phyloP scores from a whole-genome alignment of 2,329 filamentous ascomycete genomes.

The Penicillium sp. region DNA sequence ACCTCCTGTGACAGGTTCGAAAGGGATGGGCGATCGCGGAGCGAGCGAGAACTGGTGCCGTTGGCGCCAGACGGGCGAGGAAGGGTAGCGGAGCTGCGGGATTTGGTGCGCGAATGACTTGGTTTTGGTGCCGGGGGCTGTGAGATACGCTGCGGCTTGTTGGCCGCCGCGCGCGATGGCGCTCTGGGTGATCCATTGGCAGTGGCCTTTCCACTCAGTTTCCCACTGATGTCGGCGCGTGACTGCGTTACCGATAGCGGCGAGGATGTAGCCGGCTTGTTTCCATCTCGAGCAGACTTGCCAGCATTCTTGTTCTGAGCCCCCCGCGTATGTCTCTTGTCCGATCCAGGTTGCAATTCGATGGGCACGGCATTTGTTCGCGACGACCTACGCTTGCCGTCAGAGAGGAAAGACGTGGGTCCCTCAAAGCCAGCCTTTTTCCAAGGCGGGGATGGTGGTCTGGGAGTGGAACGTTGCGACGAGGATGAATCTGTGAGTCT shows the following conservation, averaged over 20 bases:
- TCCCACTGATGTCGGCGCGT: constrained; percentile 26
- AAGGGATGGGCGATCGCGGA: constrained; percentile 23
- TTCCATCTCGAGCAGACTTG: constrained; percentile 22
- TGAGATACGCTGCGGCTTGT: constrained; percentile 18
- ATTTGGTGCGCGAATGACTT: constrained; percentile 22
- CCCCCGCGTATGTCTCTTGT: constrained; percentile 41
- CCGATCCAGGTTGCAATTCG: constrained; percentile 41
- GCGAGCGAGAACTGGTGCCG: constrained; percentile 19
- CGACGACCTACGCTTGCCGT: constrained; percentile 54
- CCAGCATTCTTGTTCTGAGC: constrained; percentile 29
- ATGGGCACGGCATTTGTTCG: constrained; percentile 45
- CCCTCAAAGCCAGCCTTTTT: constrained; percentile 77
- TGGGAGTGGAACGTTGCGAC: constrained; percentile 33
- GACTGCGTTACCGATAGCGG: constrained; percentile 25
- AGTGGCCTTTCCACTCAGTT: constrained; percentile 23
- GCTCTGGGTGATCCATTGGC: constrained; percentile 28
- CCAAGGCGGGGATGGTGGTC: constrained; percentile 72
- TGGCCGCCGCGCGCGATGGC: constrained; percentile 17
- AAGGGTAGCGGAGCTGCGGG: constrained; percentile 23
- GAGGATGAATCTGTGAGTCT: constrained; percentile 33
- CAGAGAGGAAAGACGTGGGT: constrained; percentile 68
- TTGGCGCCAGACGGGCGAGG: constrained; percentile 14
- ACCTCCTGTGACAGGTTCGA: constrained; percentile 17
- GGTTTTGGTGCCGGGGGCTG: constrained; percentile 25
- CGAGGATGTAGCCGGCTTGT: constrained; percentile 25